phyloP scores from a whole-genome alignment of 371 early-diverging fungal species.

The Blyttiomyces sp. region DNA sequence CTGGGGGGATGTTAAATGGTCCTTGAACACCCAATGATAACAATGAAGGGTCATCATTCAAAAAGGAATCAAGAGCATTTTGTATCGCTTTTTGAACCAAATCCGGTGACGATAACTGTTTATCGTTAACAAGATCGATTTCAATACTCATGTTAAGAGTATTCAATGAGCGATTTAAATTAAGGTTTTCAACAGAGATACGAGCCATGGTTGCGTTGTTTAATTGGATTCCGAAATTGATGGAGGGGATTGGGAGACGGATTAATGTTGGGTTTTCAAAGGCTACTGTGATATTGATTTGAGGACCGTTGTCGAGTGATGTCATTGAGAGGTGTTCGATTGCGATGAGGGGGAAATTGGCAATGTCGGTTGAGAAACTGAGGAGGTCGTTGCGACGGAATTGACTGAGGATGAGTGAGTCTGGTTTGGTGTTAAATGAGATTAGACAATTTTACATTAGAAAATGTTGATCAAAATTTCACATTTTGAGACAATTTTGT shows the following conservation, averaged over 20 bases:
- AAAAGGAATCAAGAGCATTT: background rate
- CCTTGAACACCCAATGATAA: conserved; percentile 11
- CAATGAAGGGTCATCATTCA: background rate
- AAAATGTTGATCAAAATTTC: too few relatives aligned
- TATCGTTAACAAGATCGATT: conserved; percentile 13
- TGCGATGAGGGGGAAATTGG: conserved; percentile 20
- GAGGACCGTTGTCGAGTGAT: conserved; percentile 19
- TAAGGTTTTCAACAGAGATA: conserved; percentile 1
- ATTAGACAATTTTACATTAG: too few relatives aligned
- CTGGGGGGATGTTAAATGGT: conserved; percentile 6
- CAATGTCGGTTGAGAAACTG: conserved; percentile 9
- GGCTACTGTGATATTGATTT: conserved; percentile 2
- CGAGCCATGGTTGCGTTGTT: conserved; percentile 9
- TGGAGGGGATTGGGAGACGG: conserved; percentile 1
- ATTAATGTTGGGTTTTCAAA: conserved; percentile 26
- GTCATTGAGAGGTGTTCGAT: conserved; percentile 13
- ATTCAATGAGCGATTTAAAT: background rate
- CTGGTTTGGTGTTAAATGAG: too few relatives aligned
- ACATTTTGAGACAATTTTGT: too few relatives aligned
- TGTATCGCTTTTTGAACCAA: background rate
- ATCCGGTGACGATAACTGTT: conserved; percentile 4
- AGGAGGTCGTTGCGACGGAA: conserved; percentile 18
- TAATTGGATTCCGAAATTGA: conserved; percentile 9
- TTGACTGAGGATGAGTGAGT: conserved; percentile 11
- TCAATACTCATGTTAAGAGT: background rate